Conservation (phyloP, 78 protist species). For the Dictyostelium citrinum region DNA sequence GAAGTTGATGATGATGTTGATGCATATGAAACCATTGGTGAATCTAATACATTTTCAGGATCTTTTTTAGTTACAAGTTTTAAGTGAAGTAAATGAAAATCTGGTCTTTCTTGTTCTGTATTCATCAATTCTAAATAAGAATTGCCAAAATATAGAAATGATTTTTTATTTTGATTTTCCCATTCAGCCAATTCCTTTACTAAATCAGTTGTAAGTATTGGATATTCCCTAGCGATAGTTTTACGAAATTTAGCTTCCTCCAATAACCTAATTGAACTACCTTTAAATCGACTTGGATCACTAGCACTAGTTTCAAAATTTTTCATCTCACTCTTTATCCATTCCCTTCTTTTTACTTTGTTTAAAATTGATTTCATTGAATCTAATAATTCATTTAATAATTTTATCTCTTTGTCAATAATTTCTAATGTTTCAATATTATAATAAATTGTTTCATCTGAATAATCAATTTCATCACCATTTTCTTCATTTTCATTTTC, state of each 20-base stretch:
- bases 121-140: slow-evolving; percentile 21
- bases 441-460: neutral
- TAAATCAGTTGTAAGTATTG: neutral
- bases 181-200: slow-evolving; percentile 10
- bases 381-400: neutral
- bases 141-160: slow-evolving; percentile 1
- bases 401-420: neutral
- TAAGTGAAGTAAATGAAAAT: slow-evolving; percentile 11
- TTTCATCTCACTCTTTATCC: slow-evolving; percentile 3
- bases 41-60: neutral
- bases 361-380: slow-evolving; percentile 17
- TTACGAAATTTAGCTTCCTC: slow-evolving; percentile 28
- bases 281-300: slow-evolving; percentile 23
- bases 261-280: slow-evolving; percentile 10
- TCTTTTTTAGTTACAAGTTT: neutral
- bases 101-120: slow-evolving; percentile 20
- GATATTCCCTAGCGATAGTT: neutral
- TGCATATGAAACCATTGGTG: neutral
- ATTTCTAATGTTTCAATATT: neutral
- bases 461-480: neutral
- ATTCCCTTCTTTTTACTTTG: slow-evolving; percentile 26
- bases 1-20: neutral
- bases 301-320: neutral
- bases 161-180: neutral
- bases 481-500: neutral